A percentile compares a stretch with the other conserved stretches of the same genome.
Conservation (phyloP, 2,329 filamentous ascomycete genomes). For the Tolypocladium sp. region DNA sequence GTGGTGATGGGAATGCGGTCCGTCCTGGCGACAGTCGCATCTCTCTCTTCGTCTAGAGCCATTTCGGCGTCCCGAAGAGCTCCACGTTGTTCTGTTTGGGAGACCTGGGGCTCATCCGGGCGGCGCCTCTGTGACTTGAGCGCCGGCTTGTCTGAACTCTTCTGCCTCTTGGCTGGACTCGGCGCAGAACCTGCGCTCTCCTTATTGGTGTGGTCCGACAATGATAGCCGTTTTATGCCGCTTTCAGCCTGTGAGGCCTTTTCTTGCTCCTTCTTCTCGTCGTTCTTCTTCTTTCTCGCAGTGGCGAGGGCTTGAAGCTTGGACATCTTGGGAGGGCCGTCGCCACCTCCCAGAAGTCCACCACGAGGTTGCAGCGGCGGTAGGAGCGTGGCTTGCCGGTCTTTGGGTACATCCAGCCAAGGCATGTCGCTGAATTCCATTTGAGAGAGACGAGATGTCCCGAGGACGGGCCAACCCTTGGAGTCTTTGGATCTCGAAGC, state of each 20-base stretch:
- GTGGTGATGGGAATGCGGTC: background rate
- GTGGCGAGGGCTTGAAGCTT: conserved; percentile 88
- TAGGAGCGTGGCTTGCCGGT: conserved; percentile 57
- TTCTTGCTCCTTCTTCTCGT: conserved; percentile 40
- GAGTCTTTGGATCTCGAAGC: background rate
- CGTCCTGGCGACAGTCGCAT: background rate
- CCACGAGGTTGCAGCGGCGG: conserved; percentile 45
- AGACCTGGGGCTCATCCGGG: background rate
- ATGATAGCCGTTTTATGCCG: conserved; percentile 20
- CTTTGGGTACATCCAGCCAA: conserved; percentile 66
- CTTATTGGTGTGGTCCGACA: conserved; percentile 17
- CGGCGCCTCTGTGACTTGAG: background rate
- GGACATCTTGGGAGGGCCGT: conserved; percentile 61
- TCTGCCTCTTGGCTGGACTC: conserved; percentile 15
- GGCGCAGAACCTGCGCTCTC: conserved; percentile 14
- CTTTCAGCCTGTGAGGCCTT: conserved; percentile 15
- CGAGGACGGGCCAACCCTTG: background rate
- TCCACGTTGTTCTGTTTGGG: background rate
- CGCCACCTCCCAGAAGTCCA: conserved; percentile 70
- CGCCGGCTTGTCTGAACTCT: conserved; percentile 4
- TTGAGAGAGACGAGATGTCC: background rate
- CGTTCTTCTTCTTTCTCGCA: conserved; percentile 73
- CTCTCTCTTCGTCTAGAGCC: background rate
- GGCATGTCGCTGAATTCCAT: conserved; percentile 72
- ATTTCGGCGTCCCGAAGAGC: background rate